Evolutionary conservation across 345 rosid genomes (phyloP).

Genomic region (thale cress (Arabidopsis thaliana)): DNA sequence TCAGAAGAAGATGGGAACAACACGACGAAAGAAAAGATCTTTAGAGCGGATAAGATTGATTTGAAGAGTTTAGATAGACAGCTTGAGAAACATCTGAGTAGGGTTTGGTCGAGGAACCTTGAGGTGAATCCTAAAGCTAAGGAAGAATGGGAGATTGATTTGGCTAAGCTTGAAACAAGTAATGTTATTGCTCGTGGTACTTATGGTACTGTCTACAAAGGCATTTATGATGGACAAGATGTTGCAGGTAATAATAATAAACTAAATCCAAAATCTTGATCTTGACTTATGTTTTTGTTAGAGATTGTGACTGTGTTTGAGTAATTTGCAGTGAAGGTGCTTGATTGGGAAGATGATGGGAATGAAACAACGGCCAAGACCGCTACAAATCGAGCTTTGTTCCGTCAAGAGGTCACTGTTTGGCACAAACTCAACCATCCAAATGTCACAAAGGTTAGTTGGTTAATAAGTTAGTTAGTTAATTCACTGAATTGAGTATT

Average conservation of each 20-base stretch:
- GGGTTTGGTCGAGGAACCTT: constrained; percentile 77
- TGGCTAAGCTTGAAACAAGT: constrained; percentile 68
- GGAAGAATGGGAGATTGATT: constrained; percentile 95
- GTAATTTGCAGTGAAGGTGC: constrained; percentile 66
- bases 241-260: constrained; percentile 78
- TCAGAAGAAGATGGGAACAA: constrained; percentile 35
- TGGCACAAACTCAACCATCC: constrained; percentile 96
- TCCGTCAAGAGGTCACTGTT: constrained; percentile 90
- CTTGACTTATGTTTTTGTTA: constrained; percentile 1
- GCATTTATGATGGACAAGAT: constrained; percentile 71
- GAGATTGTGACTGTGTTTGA: constrained; percentile 13
- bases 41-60: constrained; percentile 86
- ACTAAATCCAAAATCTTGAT: background rate
- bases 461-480: constrained; percentile 20
- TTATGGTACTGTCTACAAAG: constrained; percentile 82
- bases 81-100: constrained; percentile 87
- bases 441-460: constrained; percentile 81
- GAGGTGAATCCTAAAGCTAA: constrained; percentile 59
- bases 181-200: constrained; percentile 77
- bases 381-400: constrained; percentile 73
- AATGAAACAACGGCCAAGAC: constrained; percentile 61
- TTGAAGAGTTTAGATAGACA: constrained; percentile 86
- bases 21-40: constrained; percentile 62
- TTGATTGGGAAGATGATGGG: constrained; percentile 94
- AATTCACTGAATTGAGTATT: background rate